phyloP scores from a whole-genome alignment of 192 early-diverging fungal genomes.

The Rhizoclosmatium sp. region DNA sequence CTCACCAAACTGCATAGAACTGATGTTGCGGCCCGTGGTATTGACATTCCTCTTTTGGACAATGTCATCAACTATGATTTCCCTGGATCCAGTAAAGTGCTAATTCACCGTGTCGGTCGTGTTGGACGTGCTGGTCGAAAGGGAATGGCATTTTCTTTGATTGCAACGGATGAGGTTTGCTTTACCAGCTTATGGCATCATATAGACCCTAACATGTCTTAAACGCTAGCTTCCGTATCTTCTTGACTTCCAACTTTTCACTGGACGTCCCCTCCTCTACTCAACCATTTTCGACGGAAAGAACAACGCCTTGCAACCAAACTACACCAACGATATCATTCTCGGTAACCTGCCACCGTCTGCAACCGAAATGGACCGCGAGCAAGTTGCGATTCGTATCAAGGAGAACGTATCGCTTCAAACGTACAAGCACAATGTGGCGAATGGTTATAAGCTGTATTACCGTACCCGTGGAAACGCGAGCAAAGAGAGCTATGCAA shows the following conservation, averaged over 20 bases:
- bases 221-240: conserved; percentile 74
- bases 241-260: conserved; percentile 92
- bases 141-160: conserved; percentile 91
- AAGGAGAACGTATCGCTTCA: conserved; percentile 69
- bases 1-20: conserved; percentile 51
- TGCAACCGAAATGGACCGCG: conserved; percentile 73
- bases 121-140: conserved; percentile 92
- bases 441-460: conserved; percentile 90
- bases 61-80: conserved; percentile 99
- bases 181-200: not conserved
- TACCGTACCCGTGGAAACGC: conserved; percentile 82
- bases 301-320: conserved; percentile 28
- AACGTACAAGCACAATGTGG: conserved; percentile 68
- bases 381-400: conserved; percentile 74
- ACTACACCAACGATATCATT: conserved; percentile 78
- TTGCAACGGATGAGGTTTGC: conserved; percentile 78
- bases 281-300: conserved; percentile 41
- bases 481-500: conserved; percentile 82
- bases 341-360: conserved; percentile 79
- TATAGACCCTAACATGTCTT: not conserved
- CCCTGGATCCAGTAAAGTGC: conserved; percentile 89
- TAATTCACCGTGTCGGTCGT: conserved; percentile 97
- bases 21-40: conserved; percentile 98
- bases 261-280: conserved; percentile 76
- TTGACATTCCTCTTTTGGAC: conserved; percentile 96